Base-by-base conservation (phyloP, 495 filamentous ascomycete genomes). In the Apiosordaria backusii region DNA sequence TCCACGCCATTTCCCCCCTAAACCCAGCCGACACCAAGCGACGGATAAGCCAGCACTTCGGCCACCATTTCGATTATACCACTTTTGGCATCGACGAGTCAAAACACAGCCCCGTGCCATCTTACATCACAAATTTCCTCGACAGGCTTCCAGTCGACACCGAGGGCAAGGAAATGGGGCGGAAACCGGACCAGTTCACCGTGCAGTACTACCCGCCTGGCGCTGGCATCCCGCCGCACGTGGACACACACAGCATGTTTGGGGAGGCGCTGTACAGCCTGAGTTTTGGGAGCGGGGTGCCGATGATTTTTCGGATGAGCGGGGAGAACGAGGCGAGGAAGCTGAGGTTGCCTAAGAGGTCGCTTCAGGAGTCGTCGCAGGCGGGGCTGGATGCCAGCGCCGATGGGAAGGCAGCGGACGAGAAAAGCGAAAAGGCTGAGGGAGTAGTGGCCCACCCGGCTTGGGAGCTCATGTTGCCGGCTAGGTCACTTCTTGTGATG, bases 51-150 rank as follows among this genome's bases (percentile, higher is more conserved):
- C 72, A 76, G 26, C 74, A 76, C 25, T 75, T 68, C 45, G 74
- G 74, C 55, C 61, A 73, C 68, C 74, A 76, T 61, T 76, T 76
- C 50, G 74, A 76, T 61, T 76, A 76, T 68, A 73, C 72, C 57
- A 76, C 74, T 50, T 76, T 76, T 61, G 71, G 72, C 58, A 71
- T 71, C 24, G 73, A 72, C 10, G 60, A 45, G 35, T 65, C 71
- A 1, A 29, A 45, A n/a, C 65, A 68, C 55, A 70, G 71, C 9
- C 71, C 74, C 0, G 55, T 76, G 4, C 74, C 74, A 3, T 13
- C 57, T 2, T 75, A 76, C 68, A 69, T 76, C 67, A 53, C 60
- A 55, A 19, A 23, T 35, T 50, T 75, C 21, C 66, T 75, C 19
- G 66, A 71, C 2, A 67, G 74, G 5, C 71, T 76, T 1, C 74